Evolutionary conservation across 2,329 filamentous ascomycete species (phyloP).

Genomic region (Hypomyces rosellus): DNA sequence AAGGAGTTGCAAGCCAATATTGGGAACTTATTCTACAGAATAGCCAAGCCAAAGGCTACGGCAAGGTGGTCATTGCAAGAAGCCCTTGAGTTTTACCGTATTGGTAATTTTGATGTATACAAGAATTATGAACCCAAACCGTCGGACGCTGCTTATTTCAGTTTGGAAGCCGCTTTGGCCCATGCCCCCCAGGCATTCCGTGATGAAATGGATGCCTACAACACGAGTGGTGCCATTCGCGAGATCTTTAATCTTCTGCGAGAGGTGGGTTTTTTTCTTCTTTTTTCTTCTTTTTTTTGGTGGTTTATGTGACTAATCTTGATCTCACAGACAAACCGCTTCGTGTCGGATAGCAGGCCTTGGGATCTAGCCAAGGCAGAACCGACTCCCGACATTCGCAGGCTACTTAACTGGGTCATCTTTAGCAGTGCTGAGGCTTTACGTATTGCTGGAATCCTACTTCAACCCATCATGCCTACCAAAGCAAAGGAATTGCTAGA

Average conservation of each 20-base stretch:
- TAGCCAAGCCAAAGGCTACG: conserved; percentile 55
- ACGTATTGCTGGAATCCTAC: conserved; percentile 71
- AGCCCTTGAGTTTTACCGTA: conserved; percentile 39
- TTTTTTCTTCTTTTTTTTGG: neutral
- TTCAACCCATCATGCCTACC: conserved; percentile 85
- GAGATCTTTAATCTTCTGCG: conserved; percentile 56
- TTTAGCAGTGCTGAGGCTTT: conserved; percentile 70
- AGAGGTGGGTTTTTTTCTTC: conserved; percentile 37
- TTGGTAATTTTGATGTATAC: conserved; percentile 19
- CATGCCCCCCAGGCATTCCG: conserved; percentile 27
- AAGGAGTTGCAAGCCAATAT: conserved; percentile 71
- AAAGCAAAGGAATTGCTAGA: conserved; percentile 71
- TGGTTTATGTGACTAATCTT: conserved; percentile 11
- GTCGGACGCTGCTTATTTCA: conserved; percentile 17
- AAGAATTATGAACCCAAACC: too few species aligned
- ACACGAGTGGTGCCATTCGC: conserved; percentile 60
- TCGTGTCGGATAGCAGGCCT: conserved; percentile 55
- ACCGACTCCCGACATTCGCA: conserved; percentile 26
- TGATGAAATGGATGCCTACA: conserved; percentile 54
- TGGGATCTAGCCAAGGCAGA: conserved; percentile 54
- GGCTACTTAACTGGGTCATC: conserved; percentile 52
- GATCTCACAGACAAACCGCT: conserved; percentile 31
- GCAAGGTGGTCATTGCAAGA: conserved; percentile 56
- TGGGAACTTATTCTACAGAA: conserved; percentile 71
- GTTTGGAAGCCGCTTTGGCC: conserved; percentile 20